Percentiles rank a stretch among this genome's conserved stretches.
phyloP scores from a whole-genome alignment of 2,329 filamentous ascomycete species.

The Esteya vermicola region DNA sequence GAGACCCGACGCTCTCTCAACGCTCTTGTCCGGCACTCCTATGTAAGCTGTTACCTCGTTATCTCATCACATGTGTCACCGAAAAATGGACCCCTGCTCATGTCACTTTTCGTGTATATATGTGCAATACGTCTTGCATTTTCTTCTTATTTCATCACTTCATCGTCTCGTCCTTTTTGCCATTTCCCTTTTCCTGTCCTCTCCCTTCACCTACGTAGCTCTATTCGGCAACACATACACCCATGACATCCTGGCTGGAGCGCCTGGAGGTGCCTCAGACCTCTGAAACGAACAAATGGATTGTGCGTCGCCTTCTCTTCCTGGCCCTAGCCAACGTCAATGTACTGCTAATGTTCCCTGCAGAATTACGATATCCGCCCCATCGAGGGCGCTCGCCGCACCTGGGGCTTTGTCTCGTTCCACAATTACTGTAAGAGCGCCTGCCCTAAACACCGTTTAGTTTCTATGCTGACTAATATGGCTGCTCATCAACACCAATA shows the following conservation, averaged over 20 bases:
- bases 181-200: too few relatives aligned
- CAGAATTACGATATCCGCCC: slow-evolving; percentile 33
- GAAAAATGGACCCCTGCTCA: too few relatives aligned
- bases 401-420: slow-evolving; percentile 27
- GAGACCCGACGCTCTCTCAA: too few relatives aligned
- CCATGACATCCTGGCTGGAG: not conserved
- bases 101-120: too few relatives aligned
- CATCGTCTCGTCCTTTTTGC: too few relatives aligned
- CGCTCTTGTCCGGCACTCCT: too few relatives aligned
- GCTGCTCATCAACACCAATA: slow-evolving; percentile 32
- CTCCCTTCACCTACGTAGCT: too few relatives aligned
- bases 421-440: slow-evolving; percentile 25
- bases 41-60: too few relatives aligned
- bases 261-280: not conserved
- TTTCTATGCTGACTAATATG: slow-evolving; percentile 14
- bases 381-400: slow-evolving; percentile 25
- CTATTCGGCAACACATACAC: too few relatives aligned
- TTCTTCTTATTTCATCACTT: too few relatives aligned
- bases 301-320: not conserved
- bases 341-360: not conserved
- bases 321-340: not conserved
- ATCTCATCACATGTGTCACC: too few relatives aligned
- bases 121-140: too few relatives aligned
- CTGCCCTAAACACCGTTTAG: not conserved
- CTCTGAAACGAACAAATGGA: not conserved